Conservation (phyloP, 2,329 filamentous ascomycete species). For the Pseudocercospora ulei region DNA sequence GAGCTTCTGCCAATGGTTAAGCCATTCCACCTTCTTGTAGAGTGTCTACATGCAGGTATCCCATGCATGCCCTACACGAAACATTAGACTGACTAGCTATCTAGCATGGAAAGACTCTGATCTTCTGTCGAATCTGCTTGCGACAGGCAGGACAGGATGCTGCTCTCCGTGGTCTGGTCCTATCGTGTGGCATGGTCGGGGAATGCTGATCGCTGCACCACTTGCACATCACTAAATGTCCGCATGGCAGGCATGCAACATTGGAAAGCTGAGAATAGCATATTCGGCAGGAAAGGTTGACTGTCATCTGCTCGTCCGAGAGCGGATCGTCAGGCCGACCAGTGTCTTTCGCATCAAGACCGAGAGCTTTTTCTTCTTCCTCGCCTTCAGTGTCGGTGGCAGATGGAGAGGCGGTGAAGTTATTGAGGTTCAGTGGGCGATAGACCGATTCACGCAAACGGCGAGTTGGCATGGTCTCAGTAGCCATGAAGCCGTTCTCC, state of each 20-base stretch:
- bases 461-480: slow-evolving; percentile 13
- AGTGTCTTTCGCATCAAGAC: slow-evolving; percentile 41
- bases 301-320: slow-evolving; percentile 43
- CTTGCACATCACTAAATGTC: slow-evolving; percentile 47
- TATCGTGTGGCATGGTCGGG: slow-evolving; percentile 38
- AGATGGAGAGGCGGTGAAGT: slow-evolving; percentile 12
- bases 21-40: too few species aligned
- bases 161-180: slow-evolving; percentile 34
- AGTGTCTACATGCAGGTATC: too few species aligned
- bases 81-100: too few species aligned
- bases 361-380: slow-evolving; percentile 27
- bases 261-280: slow-evolving; percentile 47
- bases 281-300: slow-evolving; percentile 45
- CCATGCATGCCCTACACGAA: too few species aligned
- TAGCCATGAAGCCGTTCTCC: slow-evolving; percentile 18
- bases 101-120: slow-evolving; percentile 30
- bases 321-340: slow-evolving; percentile 41
- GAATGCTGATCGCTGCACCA: slow-evolving; percentile 48
- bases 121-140: slow-evolving; percentile 40
- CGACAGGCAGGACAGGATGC: slow-evolving; percentile 42
- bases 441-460: slow-evolving; percentile 7
- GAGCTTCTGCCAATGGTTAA: too few species aligned
- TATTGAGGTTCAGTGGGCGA: slow-evolving; percentile 12
- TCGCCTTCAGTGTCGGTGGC: slow-evolving; percentile 22
- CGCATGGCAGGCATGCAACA: slow-evolving; percentile 46